A percentile compares a stretch with the other conserved stretches of the same genome.
phyloP scores from a whole-genome alignment of 2,329 filamentous ascomycete species.

The Ceratocystis smalleyi region DNA sequence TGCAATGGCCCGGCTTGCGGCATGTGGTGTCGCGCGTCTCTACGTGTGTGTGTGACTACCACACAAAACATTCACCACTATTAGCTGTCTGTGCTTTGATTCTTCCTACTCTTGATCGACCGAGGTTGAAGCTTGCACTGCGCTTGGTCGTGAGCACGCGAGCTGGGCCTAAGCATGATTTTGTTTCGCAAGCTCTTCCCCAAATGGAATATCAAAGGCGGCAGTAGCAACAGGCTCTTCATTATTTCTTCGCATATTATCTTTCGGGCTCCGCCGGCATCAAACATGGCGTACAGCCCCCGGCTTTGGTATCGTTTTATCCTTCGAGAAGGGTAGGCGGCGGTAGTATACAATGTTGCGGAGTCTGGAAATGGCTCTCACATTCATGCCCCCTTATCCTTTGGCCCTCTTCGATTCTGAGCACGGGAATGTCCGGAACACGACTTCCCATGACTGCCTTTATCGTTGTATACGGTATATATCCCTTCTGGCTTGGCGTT shows the following conservation, averaged over 20 bases:
- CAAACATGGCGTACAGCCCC: background rate
- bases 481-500: background rate
- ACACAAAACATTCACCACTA: background rate
- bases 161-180: slow-evolving; percentile 10
- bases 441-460: background rate
- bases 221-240: slow-evolving; percentile 40
- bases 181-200: slow-evolving; percentile 21
- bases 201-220: slow-evolving; percentile 39
- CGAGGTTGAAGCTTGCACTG: background rate
- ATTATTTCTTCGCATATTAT: background rate
- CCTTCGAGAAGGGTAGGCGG: background rate
- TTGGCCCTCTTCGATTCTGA: background rate
- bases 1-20: slow-evolving; percentile 18
- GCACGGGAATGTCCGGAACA: slow-evolving; percentile 2
- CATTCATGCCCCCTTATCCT: background rate
- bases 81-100: background rate
- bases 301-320: background rate
- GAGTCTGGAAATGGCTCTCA: background rate
- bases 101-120: slow-evolving; percentile 13
- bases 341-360: background rate
- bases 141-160: background rate
- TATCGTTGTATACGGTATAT: background rate
- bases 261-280: background rate
- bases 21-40: background rate
- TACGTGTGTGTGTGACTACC: background rate